Conservation (phyloP, 192 early-diverging fungal species). For the Backusella australiensis region DNA sequence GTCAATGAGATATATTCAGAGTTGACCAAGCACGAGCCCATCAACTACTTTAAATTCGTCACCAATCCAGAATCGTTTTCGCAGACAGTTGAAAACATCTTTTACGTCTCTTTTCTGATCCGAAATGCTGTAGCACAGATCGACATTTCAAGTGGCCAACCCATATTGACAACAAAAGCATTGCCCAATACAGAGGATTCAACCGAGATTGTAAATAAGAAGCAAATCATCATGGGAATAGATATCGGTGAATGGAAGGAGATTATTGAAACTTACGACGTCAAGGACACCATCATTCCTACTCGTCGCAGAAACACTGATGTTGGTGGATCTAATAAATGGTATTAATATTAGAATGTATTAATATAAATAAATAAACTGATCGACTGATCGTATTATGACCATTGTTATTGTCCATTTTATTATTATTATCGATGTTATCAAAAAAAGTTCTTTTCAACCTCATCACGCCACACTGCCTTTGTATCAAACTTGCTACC, state of each 20-base stretch:
- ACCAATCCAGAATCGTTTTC: conserved; percentile 88
- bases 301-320: conserved; percentile 32
- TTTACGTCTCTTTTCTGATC: conserved; percentile 95
- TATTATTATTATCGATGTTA: neutral
- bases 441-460: conserved; percentile 5
- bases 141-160: conserved; percentile 67
- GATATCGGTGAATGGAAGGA: conserved; percentile 68
- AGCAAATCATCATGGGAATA: conserved; percentile 77
- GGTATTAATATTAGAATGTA: neutral
- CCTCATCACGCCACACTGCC: conserved; percentile 34
- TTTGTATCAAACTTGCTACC: conserved; percentile 41
- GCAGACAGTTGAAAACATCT: conserved; percentile 96
- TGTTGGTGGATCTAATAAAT: neutral
- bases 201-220: conserved; percentile 61
- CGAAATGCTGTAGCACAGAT: conserved; percentile 80
- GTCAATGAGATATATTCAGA: conserved; percentile 68
- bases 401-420: neutral
- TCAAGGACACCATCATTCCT: conserved; percentile 62
- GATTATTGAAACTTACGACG: conserved; percentile 64
- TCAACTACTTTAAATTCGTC: conserved; percentile 83
- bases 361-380: neutral
- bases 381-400: neutral
- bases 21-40: conserved; percentile 52
- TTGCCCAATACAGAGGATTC: conserved; percentile 71
- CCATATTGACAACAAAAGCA: conserved; percentile 61